These are phyloP conservation scores for Ophiostoma ulmi DNA, from an alignment of 2,329 filamentous ascomycete species.

Conservation along the genomic window DNA sequence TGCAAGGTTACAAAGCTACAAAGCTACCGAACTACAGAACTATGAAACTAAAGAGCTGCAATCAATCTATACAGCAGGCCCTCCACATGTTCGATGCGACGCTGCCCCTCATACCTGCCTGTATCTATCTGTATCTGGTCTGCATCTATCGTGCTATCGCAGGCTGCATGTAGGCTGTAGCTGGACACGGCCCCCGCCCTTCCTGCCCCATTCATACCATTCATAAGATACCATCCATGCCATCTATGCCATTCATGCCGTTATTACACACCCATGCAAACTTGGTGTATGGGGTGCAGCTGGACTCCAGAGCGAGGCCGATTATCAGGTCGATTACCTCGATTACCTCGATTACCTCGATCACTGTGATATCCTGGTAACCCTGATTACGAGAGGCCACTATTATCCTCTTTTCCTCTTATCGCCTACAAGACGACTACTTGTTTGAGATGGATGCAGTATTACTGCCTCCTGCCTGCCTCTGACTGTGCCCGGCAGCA, in stretches of 20 bases:
- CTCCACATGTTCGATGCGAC: constrained; percentile 6
- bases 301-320: background rate
- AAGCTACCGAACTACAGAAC: background rate
- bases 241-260: no score
- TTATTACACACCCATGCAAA: no score
- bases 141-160: background rate
- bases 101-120: background rate
- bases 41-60: background rate
- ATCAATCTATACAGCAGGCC: background rate
- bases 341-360: background rate
- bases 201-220: background rate
- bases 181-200: background rate
- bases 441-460: background rate
- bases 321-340: background rate
- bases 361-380: background rate
- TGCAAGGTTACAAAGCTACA: background rate
- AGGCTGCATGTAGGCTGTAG: background rate
- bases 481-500: constrained; percentile 1
- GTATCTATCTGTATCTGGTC: background rate
- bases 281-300: no score
- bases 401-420: background rate
- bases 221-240: no score
- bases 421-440: background rate
- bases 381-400: no score
- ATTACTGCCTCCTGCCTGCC: background rate